A percentile compares a stretch with the other conserved stretches of the same genome.
Evolutionary conservation across 2,329 filamentous ascomycete species (phyloP).

Genomic region (Pseudocercospora cruenta): DNA sequence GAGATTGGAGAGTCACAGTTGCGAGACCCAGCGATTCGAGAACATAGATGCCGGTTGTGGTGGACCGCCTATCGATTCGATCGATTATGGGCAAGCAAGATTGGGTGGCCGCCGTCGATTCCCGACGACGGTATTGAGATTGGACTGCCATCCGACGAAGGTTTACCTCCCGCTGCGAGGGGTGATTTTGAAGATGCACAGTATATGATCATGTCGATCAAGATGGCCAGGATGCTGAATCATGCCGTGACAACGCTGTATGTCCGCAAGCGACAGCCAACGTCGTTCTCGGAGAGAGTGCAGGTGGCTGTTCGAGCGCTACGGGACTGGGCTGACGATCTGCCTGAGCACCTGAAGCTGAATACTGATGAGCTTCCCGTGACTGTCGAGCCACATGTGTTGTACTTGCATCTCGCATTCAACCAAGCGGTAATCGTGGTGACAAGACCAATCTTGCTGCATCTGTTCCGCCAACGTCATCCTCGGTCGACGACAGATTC

Average conservation of each 20-base stretch:
- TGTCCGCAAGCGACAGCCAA: slow-evolving; percentile 34
- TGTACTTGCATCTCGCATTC: slow-evolving; percentile 43
- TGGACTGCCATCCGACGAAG: slow-evolving; percentile 45
- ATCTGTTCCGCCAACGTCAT: slow-evolving; percentile 31
- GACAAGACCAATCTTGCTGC: slow-evolving; percentile 41
- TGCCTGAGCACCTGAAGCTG: slow-evolving; percentile 41
- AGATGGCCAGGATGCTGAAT: slow-evolving; percentile 42
- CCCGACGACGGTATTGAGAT: slow-evolving; percentile 45
- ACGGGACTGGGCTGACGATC: slow-evolving; percentile 43
- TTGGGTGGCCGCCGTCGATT: slow-evolving; percentile 40
- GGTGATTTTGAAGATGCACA: slow-evolving; percentile 42
- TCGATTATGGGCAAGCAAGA: slow-evolving; percentile 41
- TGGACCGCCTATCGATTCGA: slow-evolving; percentile 43
- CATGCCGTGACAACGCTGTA: slow-evolving; percentile 37
- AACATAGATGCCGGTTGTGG: slow-evolving; percentile 41
- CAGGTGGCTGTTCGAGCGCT: slow-evolving; percentile 42
- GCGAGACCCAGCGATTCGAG: slow-evolving; percentile 40
- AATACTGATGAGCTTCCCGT: slow-evolving; percentile 31
- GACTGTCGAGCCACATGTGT: slow-evolving; percentile 29
- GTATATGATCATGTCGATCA: slow-evolving; percentile 46
- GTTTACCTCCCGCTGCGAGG: slow-evolving; percentile 31
- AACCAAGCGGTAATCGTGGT: slow-evolving; percentile 42
- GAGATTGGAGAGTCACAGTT: slow-evolving; percentile 47
- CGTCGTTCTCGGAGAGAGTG: slow-evolving; percentile 42
- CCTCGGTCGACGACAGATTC: slow-evolving; percentile 7